phyloP scores from a whole-genome alignment of 2,329 filamentous ascomycete species.

The Aspergillus awamori region DNA sequence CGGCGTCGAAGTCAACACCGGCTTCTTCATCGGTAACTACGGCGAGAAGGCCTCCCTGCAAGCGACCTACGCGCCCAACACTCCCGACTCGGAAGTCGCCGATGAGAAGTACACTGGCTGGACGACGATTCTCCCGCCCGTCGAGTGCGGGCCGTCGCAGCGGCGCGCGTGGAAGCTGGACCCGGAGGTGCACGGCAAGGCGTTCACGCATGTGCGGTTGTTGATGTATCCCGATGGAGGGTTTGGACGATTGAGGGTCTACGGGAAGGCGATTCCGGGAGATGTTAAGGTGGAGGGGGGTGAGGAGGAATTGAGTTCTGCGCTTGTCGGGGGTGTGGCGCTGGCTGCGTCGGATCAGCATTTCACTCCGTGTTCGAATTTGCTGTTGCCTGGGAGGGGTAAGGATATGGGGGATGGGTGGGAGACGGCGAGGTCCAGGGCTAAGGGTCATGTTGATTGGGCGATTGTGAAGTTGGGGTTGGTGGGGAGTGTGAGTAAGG shows the following conservation, averaged over 20 bases:
- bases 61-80: conserved; percentile 32
- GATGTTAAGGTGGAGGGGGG: background rate
- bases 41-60: conserved; percentile 47
- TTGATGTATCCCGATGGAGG: conserved; percentile 53
- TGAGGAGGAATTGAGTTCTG: conserved; percentile 45
- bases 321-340: conserved; percentile 45
- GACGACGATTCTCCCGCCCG: conserved; percentile 43
- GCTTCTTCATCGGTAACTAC: conserved; percentile 51
- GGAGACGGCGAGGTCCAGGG: conserved; percentile 47
- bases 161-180: conserved; percentile 46
- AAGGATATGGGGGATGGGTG: conserved; percentile 51
- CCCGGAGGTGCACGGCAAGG: conserved; percentile 26
- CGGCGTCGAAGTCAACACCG: conserved; percentile 50
- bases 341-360: conserved; percentile 47
- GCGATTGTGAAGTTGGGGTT: conserved; percentile 45
- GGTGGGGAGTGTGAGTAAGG: conserved; percentile 40
- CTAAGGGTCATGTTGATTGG: conserved; percentile 47
- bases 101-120: conserved; percentile 40
- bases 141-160: conserved; percentile 45
- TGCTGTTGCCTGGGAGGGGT: conserved; percentile 47
- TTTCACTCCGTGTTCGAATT: conserved; percentile 44
- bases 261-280: conserved; percentile 42
- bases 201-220: conserved; percentile 48
- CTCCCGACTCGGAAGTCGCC: conserved; percentile 35
- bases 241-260: conserved; percentile 47